A percentile compares a stretch with the other conserved stretches of the same genome.
Conservation (phyloP, 257 asterid species). For the Solanum paucissectum region DNA sequence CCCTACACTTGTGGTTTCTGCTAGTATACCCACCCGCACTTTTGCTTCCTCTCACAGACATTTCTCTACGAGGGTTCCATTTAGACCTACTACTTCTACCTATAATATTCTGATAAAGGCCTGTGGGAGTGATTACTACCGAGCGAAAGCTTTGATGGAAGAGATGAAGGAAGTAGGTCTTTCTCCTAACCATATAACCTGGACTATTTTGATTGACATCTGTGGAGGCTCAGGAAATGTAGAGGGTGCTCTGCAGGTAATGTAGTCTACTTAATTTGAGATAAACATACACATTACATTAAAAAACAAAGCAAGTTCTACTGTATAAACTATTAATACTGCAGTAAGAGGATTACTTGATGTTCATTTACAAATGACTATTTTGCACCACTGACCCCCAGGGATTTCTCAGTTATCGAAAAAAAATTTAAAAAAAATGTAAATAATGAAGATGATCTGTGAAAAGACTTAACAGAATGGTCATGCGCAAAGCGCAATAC, state of each 20-base stretch:
- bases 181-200: constrained; percentile 76
- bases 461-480: not conserved
- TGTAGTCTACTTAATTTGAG: not conserved
- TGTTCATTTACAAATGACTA: not conserved
- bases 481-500: not conserved
- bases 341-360: not conserved
- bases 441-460: not conserved
- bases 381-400: not conserved
- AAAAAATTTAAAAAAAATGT: not conserved
- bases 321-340: not conserved
- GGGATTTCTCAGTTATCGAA: not conserved
- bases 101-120: constrained; percentile 94
- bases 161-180: constrained; percentile 80
- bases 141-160: constrained; percentile 76
- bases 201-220: constrained; percentile 77
- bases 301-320: not conserved
- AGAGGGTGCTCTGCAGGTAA: constrained; percentile 59
- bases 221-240: constrained; percentile 65
- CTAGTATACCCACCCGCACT: not conserved
- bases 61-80: constrained; percentile 41
- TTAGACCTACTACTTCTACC: constrained; percentile 68
- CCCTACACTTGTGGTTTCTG: constrained; percentile 6
- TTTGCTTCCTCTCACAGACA: constrained; percentile 19
- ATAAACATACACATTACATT: not conserved
- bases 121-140: constrained; percentile 72